These are phyloP conservation scores for Chaetomium sp. DNA, from an alignment of 2,329 filamentous ascomycete species.

Conservation along the genomic window DNA sequence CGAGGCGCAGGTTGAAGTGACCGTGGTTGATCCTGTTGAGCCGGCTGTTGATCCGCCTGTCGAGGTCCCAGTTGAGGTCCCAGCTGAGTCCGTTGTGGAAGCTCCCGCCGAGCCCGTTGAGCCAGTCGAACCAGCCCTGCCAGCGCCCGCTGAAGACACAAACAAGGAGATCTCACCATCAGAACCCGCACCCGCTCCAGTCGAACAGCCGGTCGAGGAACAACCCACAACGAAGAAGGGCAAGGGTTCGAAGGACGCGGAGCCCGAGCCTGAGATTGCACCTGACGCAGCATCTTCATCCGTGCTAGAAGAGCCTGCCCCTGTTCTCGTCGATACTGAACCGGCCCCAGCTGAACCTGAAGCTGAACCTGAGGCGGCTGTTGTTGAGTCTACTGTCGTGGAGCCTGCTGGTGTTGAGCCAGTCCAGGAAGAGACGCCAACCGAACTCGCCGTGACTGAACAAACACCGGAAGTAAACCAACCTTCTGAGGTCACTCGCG, in stretches of 20 bases:
- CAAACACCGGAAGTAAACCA: too few species aligned
- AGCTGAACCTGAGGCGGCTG: not conserved
- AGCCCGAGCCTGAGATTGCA: not conserved
- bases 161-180: not conserved
- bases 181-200: not conserved
- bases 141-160: not conserved
- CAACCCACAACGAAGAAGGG: constrained; percentile 22
- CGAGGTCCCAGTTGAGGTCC: not conserved
- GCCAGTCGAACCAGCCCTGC: not conserved
- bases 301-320: not conserved
- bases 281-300: not conserved
- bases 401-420: too few species aligned
- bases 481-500: too few species aligned
- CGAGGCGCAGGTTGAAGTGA: too few species aligned
- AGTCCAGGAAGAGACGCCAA: too few species aligned
- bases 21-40: not conserved
- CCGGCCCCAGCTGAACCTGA: not conserved
- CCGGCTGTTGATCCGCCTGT: not conserved
- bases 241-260: constrained; percentile 18
- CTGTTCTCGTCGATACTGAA: not conserved
- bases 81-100: not conserved
- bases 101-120: not conserved
- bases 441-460: too few species aligned
- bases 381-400: too few species aligned
- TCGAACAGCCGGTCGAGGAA: not conserved